Evolutionary conservation across 805 yeast species (phyloP), one percentile per base, ranked within the genome.

Genomic region (Lachancea nothofagi): DNA sequence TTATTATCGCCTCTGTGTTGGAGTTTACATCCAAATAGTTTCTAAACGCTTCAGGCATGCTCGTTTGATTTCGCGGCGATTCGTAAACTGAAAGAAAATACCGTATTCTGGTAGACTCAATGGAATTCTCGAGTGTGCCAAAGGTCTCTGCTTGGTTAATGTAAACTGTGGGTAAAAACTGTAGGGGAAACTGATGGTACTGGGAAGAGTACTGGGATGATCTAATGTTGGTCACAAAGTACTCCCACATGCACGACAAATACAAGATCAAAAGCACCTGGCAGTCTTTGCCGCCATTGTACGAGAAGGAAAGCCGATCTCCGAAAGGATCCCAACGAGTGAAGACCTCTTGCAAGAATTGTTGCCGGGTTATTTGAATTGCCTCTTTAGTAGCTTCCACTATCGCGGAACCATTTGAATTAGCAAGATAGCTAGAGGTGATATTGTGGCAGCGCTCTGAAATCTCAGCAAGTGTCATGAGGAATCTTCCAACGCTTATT

Each of bases 261-360:
- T 85, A 77, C 4, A 93, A 55, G 12, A 87, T 67, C 40, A 93
- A 70, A 82, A 90, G 78, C 23, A 89, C 97, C 33, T 89, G 74
- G 53, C 97, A 93, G 64, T 93, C 98, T 56, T 93, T 93, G 1
- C 98, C 98, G 8, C 98, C 98, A 57, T 93, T 93, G 61, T 83
- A 93, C 2, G 95, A 83, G 10, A 93, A 69, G 0, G 97, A 82
- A 3, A 84, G 62, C 42, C 82, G 79, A 9, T 70, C 65, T 33
- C 46, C 47, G 10, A 55, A 42, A 6, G 64, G 62, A 31, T 53
- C 47, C 60, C 64, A 57, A 18, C 50, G 47, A 2, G 50, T 39
- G 32, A 62, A 54, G 5, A 61, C 52, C 29, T 54, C 57, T 12
- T 51, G 38, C 6, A 57, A 28, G 13, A 62, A 42, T 33, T 49